Percentiles rank a stretch among this genome's conserved stretches.
These are phyloP conservation scores for Syncephalastrum contaminatum DNA, from an alignment of 371 early-diverging fungal species.

Conservation along the genomic window DNA sequence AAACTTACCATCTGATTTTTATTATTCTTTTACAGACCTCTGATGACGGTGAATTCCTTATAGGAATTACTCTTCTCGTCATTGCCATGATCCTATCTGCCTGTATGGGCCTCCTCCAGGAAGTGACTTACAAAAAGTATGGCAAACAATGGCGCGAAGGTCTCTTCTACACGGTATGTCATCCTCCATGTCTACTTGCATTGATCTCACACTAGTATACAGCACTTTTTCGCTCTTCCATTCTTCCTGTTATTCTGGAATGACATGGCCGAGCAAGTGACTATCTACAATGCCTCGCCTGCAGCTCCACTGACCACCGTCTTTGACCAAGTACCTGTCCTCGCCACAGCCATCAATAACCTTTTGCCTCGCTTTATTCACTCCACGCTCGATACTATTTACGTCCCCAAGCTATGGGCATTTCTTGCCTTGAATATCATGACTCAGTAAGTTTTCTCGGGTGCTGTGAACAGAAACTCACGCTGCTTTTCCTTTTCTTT, in stretches of 20 bases:
- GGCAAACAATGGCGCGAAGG: slow-evolving; percentile 90
- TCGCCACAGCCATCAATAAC: slow-evolving; percentile 21
- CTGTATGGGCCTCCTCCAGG: slow-evolving; percentile 82
- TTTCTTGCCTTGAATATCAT: slow-evolving; percentile 66
- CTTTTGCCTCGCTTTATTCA: slow-evolving; percentile 23
- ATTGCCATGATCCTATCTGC: slow-evolving; percentile 78
- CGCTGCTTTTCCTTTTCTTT: too few relatives aligned
- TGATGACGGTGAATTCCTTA: slow-evolving; percentile 53
- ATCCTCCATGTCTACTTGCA: neutral
- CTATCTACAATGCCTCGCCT: slow-evolving; percentile 52
- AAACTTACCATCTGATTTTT: too few relatives aligned
- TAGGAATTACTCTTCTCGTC: slow-evolving; percentile 72
- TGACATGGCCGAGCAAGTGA: slow-evolving; percentile 58
- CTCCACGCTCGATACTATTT: slow-evolving; percentile 10
- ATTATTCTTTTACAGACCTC: too few relatives aligned
- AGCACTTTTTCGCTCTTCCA: slow-evolving; percentile 82
- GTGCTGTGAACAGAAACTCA: too few relatives aligned
- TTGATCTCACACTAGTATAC: slow-evolving; percentile 1
- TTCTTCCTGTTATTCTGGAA: slow-evolving; percentile 71
- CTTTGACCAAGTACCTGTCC: slow-evolving; percentile 31
- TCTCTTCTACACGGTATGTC: slow-evolving; percentile 78
- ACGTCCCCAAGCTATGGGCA: slow-evolving; percentile 69
- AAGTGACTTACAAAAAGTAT: slow-evolving; percentile 75
- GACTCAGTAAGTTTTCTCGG: slow-evolving; percentile 70
- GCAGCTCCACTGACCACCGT: slow-evolving; percentile 40